Evolutionary conservation across 305 asterid genomes (phyloP).

Genomic region (Solanum chacoense): DNA sequence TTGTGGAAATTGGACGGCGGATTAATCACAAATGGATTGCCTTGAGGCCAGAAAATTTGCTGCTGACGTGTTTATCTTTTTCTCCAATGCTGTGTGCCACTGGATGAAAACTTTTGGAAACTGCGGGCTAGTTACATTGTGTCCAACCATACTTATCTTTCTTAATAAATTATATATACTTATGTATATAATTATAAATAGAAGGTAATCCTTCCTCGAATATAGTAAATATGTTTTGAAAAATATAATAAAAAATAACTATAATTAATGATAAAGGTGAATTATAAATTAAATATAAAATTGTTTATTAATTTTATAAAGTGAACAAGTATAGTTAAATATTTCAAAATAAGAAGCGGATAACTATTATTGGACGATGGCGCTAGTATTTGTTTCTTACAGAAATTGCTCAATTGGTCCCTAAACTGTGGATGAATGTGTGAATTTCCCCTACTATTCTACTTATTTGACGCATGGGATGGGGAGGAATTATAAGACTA

Average conservation of each 20-base stretch:
- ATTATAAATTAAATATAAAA: too few species aligned
- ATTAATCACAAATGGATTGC: slow-evolving; percentile 3
- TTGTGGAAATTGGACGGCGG: slow-evolving; percentile 1
- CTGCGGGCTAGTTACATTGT: neutral
- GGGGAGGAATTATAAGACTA: neutral
- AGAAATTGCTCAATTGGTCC: neutral
- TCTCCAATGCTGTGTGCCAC: neutral
- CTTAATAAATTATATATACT: too few species aligned
- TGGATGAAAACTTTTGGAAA: neutral
- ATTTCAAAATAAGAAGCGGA: too few species aligned
- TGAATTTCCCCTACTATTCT: neutral
- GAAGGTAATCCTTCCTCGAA: too few species aligned
- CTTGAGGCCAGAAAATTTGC: neutral
- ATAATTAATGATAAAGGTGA: too few species aligned
- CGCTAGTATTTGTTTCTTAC: neutral
- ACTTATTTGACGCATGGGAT: neutral
- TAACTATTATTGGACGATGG: too few species aligned
- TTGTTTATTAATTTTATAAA: too few species aligned
- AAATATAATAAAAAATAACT: too few species aligned
- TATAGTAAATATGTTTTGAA: too few species aligned
- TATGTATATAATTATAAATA: too few species aligned
- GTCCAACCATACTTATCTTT: neutral
- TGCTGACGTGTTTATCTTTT: slow-evolving; percentile 10
- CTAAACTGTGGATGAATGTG: neutral
- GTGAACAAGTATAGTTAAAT: too few species aligned